Evolutionary conservation across 768 basidiomycete species (phyloP).

Genomic region (Pilatotrama ljubarskyi): DNA sequence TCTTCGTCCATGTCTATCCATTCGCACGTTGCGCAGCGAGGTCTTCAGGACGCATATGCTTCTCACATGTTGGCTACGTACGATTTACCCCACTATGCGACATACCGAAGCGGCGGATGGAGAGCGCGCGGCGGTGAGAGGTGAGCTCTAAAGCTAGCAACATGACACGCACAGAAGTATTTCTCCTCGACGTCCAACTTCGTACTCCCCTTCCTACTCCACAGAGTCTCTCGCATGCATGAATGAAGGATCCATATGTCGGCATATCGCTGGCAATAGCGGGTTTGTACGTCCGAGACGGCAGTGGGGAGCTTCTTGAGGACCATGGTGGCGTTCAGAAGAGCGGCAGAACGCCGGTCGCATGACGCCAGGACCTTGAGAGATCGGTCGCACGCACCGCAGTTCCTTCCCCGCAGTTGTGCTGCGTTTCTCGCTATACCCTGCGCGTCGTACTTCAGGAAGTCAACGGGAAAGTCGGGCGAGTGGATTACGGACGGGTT

Average conservation of each 20-base stretch:
- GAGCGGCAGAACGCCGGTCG: background rate
- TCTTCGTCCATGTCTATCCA: background rate
- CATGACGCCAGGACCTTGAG: background rate
- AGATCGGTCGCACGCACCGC: background rate
- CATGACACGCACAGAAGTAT: conserved; percentile 7
- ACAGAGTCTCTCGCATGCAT: background rate
- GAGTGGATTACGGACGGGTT: background rate
- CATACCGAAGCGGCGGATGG: background rate
- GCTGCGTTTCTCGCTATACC: background rate
- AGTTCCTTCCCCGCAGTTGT: too few relatives aligned
- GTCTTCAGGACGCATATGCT: background rate
- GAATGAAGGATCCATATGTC: background rate
- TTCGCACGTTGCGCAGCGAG: background rate
- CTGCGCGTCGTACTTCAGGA: background rate
- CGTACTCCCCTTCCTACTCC: background rate
- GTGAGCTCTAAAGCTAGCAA: conserved; percentile 4
- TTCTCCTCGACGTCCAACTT: background rate
- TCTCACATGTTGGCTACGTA: background rate
- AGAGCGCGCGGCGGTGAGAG: background rate
- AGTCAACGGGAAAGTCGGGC: background rate
- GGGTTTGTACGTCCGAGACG: background rate
- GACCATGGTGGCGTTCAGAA: conserved; percentile 3
- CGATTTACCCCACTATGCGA: background rate
- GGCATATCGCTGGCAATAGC: background rate
- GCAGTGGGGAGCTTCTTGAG: background rate